Conservation (phyloP, 306 rosid genomes). For the Sphenostylis stenocarpa region DNA sequence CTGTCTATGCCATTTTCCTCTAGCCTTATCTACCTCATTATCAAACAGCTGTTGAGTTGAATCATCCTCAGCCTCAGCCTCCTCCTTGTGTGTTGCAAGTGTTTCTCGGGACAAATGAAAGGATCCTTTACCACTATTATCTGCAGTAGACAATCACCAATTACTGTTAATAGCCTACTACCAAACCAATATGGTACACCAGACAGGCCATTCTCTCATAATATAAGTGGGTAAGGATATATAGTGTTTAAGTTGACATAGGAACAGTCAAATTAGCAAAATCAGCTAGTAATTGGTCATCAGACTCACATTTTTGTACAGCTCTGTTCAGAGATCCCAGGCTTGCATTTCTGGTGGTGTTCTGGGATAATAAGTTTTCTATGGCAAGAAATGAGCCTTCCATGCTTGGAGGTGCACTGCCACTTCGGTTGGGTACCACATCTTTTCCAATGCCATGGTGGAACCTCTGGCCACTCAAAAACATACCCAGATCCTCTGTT, state of each 20-base stretch:
- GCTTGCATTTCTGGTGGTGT: constrained; percentile 40
- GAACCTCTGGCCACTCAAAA: constrained; percentile 57
- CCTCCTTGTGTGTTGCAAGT: constrained; percentile 71
- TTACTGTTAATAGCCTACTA: constrained; percentile 37
- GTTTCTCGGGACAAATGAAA: constrained; percentile 53
- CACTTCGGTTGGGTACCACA: constrained; percentile 68
- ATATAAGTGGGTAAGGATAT: constrained; percentile 45
- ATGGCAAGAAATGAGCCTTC: constrained; percentile 71
- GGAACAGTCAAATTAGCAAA: constrained; percentile 50
- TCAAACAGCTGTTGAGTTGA: constrained; percentile 46
- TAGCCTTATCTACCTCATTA: constrained; percentile 35
- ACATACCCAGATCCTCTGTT: constrained; percentile 60
- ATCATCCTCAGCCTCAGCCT: constrained; percentile 66
- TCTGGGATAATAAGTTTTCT: constrained; percentile 49
- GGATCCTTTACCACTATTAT: constrained; percentile 54
- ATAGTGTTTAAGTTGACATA: constrained; percentile 50
- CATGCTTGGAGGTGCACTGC: constrained; percentile 84
- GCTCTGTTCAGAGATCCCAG: constrained; percentile 47
- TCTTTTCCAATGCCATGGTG: constrained; percentile 46
- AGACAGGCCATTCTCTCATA: constrained; percentile 44
- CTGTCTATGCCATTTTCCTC: constrained; percentile 38
- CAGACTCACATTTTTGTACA: constrained; percentile 49
- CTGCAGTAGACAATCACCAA: constrained; percentile 48
- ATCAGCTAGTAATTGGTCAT: constrained; percentile 51
- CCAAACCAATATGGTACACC: constrained; percentile 46